phyloP scores from a whole-genome alignment of 163 green algal genomes.

The Chlorella variabilis region DNA sequence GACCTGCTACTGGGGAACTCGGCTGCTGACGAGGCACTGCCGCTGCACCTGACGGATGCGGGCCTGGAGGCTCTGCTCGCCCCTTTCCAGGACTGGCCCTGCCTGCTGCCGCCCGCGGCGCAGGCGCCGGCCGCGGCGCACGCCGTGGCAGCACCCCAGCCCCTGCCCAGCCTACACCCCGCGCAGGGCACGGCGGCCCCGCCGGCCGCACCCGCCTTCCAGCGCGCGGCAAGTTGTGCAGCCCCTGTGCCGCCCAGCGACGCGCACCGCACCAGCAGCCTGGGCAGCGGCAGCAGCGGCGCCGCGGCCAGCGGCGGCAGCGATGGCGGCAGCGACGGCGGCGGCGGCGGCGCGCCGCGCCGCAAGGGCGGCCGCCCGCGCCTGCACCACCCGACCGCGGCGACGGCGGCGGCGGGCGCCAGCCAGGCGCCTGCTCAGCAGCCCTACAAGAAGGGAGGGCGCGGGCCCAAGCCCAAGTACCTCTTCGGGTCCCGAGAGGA shows the following conservation, averaged over 20 bases:
- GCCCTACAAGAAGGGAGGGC: conserved; percentile 19
- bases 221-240: neutral
- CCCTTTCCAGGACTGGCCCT: conserved; percentile 29
- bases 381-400: neutral
- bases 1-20: conserved; percentile 2
- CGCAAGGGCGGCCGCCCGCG: conserved; percentile 19
- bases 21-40: neutral
- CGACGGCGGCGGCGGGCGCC: neutral
- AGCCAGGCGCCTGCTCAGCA: neutral
- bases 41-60: conserved; percentile 1
- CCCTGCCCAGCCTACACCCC: neutral
- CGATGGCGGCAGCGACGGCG: neutral
- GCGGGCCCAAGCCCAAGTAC: conserved; percentile 53
- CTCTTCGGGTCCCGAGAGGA: conserved; percentile 36
- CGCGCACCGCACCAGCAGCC: neutral
- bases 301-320: neutral
- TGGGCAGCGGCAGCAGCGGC: neutral
- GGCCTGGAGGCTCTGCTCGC: conserved; percentile 24
- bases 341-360: neutral
- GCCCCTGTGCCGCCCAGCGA: neutral
- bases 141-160: too few species aligned
- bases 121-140: neutral
- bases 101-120: conserved; percentile 4
- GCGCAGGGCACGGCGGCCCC: too few species aligned
- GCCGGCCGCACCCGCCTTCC: neutral